Percentiles rank a stretch among this genome's conserved stretches.
Conservation (phyloP, 495 filamentous ascomycete species). For the Xanthoparmelia taractica region DNA sequence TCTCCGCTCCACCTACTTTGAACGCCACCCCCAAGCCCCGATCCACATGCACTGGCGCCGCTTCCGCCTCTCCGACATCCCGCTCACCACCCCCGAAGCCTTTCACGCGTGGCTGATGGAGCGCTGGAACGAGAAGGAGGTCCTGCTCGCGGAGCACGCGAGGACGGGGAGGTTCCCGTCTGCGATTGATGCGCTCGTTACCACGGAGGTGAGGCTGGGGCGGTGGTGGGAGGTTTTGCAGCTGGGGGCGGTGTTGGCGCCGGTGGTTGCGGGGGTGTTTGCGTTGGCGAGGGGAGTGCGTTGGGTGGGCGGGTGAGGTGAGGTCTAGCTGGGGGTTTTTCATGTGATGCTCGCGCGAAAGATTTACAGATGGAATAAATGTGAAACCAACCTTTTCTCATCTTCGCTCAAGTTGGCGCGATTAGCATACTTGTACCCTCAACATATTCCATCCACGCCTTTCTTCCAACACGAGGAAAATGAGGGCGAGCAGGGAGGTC, state of each 20-base stretch:
- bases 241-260: neutral
- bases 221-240: slow-evolving; percentile 43
- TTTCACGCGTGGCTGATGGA: slow-evolving; percentile 51
- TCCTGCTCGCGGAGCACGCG: slow-evolving; percentile 48
- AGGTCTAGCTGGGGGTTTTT: too few relatives aligned
- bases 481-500: too few relatives aligned
- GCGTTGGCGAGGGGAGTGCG: too few relatives aligned
- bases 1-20: slow-evolving; percentile 50
- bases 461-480: too few relatives aligned
- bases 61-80: slow-evolving; percentile 50
- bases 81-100: slow-evolving; percentile 45
- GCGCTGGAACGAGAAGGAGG: slow-evolving; percentile 57
- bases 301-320: too few relatives aligned
- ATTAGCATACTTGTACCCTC: too few relatives aligned
- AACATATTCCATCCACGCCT: too few relatives aligned
- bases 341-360: too few relatives aligned
- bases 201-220: slow-evolving; percentile 45
- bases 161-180: slow-evolving; percentile 53
- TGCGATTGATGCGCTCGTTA: slow-evolving; percentile 41
- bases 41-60: slow-evolving; percentile 63
- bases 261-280: neutral
- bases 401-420: too few relatives aligned
- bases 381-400: too few relatives aligned
- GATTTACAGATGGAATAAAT: too few relatives aligned
- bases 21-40: slow-evolving; percentile 51